These are phyloP conservation scores for Phialophora macrospora DNA, from an alignment of 2,329 filamentous ascomycete genomes.

Conservation along the genomic window DNA sequence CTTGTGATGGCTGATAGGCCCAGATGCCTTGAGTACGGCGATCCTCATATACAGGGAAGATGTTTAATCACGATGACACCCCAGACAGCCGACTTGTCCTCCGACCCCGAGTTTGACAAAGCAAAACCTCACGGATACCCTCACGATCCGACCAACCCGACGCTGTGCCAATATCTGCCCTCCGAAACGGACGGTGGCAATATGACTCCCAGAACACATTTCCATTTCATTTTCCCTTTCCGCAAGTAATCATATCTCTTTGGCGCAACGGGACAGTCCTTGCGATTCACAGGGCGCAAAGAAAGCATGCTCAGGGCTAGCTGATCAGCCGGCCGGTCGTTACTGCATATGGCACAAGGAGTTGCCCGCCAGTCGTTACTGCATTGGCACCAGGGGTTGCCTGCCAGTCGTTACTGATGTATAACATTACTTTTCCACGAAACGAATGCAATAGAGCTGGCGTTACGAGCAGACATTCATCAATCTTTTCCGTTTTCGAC, in stretches of 20 bases:
- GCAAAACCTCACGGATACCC: neutral
- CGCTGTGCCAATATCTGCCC: neutral
- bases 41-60: neutral
- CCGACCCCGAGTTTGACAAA: neutral
- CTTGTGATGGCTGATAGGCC: neutral
- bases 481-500: neutral
- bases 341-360: constrained; percentile 1
- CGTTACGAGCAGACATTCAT: neutral
- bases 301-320: neutral
- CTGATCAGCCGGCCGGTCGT: neutral
- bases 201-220: neutral
- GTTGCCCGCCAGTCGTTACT: neutral
- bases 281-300: neutral
- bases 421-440: constrained; percentile 6
- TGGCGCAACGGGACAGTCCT: neutral
- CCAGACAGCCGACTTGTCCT: neutral
- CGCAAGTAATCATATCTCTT: neutral
- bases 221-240: neutral
- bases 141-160: neutral
- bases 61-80: neutral
- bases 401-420: constrained; percentile 21
- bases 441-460: neutral
- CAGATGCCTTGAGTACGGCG: neutral
- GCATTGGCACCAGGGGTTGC: neutral
- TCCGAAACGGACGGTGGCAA: neutral